These are phyloP conservation scores for Globisporangium sylvaticum DNA, from an alignment of 352 stramenopile genomes.

Conservation along the genomic window DNA sequence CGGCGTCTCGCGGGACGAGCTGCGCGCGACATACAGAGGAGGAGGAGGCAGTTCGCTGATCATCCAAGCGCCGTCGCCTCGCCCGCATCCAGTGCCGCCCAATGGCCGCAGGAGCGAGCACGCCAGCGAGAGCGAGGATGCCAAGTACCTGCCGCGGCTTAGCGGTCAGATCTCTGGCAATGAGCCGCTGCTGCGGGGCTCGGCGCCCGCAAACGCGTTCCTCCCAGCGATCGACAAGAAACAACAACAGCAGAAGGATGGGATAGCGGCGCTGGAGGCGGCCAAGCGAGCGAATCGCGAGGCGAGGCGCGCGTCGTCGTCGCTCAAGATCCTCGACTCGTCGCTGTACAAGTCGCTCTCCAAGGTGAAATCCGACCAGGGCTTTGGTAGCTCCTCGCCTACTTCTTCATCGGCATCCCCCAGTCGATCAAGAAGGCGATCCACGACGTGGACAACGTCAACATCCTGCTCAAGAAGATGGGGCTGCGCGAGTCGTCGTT, in stretches of 20 bases:
- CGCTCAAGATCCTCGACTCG: constrained; percentile 60
- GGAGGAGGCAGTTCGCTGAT: constrained; percentile 34
- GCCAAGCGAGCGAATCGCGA: constrained; percentile 26
- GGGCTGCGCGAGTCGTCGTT: constrained; percentile 38
- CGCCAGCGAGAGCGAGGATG: constrained; percentile 14
- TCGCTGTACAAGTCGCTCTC: constrained; percentile 71
- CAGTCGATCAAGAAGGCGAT: constrained; percentile 58
- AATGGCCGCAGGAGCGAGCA: constrained; percentile 25
- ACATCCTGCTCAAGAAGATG: constrained; percentile 63
- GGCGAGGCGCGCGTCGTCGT: constrained; percentile 21
- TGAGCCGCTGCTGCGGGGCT: constrained; percentile 1
- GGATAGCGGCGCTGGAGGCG: constrained; percentile 3
- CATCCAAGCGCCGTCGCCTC: constrained; percentile 29
- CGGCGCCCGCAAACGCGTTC: constrained; percentile 4
- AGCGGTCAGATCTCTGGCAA: neutral
- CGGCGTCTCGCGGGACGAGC: constrained; percentile 43
- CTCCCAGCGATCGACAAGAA: constrained; percentile 37
- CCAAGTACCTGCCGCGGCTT: constrained; percentile 3
- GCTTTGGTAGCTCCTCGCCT: constrained; percentile 13
- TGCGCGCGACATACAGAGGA: constrained; percentile 53
- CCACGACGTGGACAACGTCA: constrained; percentile 70
- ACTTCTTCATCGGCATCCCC: neutral
- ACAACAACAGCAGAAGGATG: constrained; percentile 18
- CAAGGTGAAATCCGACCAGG: constrained; percentile 37
- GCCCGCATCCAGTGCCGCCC: constrained; percentile 18